Conservation (phyloP, 208 protist genomes). For the Leishmania guyanensis region DNA sequence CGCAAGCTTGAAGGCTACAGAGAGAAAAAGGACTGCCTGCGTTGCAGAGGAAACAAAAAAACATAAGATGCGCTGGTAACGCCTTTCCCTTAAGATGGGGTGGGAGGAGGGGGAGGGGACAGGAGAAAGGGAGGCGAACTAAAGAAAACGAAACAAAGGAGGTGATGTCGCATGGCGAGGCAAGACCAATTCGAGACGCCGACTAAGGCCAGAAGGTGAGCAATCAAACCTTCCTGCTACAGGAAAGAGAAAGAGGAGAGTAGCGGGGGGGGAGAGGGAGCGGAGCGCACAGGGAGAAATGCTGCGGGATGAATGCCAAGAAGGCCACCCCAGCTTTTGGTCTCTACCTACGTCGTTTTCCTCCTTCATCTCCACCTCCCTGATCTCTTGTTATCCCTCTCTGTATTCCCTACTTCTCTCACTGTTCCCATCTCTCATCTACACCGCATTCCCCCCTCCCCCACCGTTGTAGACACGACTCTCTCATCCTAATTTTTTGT, state of each 20-base stretch:
- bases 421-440: background rate
- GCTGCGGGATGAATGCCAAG: background rate
- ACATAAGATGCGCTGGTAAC: background rate
- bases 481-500: background rate
- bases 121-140: background rate
- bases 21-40: background rate
- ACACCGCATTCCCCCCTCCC: background rate
- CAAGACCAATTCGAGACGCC: background rate
- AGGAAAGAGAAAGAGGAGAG: background rate
- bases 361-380: background rate
- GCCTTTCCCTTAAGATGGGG: background rate
- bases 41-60: background rate
- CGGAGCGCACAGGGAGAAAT: background rate
- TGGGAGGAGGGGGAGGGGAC: background rate
- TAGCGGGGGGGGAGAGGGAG: background rate
- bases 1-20: background rate
- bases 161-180: background rate
- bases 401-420: background rate
- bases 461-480: background rate
- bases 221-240: background rate
- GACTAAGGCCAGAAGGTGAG: background rate
- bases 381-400: slow-evolving; percentile 7
- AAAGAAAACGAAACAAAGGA: background rate
- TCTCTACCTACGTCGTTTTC: background rate
- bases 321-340: background rate